These are phyloP conservation scores for Candida golubevii DNA, from an alignment of 805 yeast genomes.

Conservation along the genomic window DNA sequence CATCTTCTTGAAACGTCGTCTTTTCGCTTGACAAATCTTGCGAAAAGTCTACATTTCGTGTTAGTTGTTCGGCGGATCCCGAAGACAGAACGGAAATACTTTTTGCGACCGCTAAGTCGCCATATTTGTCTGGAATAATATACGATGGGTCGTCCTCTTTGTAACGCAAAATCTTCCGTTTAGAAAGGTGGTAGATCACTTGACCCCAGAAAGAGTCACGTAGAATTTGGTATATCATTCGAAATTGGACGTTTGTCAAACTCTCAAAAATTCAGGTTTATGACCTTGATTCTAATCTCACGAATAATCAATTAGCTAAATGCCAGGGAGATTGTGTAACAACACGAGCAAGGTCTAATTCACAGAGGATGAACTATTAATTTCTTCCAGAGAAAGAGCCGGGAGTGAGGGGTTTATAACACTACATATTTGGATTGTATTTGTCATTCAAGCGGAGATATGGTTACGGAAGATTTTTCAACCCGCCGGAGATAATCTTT, in stretches of 20 bases:
- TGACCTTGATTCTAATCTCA: too few species aligned
- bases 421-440: too few species aligned
- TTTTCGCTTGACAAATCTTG: background rate
- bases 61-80: background rate
- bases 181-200: constrained; percentile 23
- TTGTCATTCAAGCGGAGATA: too few species aligned
- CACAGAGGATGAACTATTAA: too few species aligned
- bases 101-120: constrained; percentile 2
- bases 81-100: background rate
- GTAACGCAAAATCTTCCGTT: constrained; percentile 19
- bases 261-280: too few species aligned
- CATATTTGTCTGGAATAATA: constrained; percentile 30
- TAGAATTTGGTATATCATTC: constrained; percentile 13
- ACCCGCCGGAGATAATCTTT: too few species aligned
- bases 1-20: background rate
- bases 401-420: too few species aligned
- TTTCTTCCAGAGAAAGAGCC: too few species aligned
- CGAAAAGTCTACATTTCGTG: background rate
- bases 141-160: constrained; percentile 29
- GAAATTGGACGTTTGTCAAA: background rate
- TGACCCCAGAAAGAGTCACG: constrained; percentile 32
- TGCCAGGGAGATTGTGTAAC: too few species aligned
- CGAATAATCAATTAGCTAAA: too few species aligned
- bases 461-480: too few species aligned
- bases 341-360: too few species aligned